Evolutionary conservation across 2,329 filamentous ascomycete species (phyloP), one percentile per base, ranked within the genome.

Genomic region (Amesomyces nigricolor): DNA sequence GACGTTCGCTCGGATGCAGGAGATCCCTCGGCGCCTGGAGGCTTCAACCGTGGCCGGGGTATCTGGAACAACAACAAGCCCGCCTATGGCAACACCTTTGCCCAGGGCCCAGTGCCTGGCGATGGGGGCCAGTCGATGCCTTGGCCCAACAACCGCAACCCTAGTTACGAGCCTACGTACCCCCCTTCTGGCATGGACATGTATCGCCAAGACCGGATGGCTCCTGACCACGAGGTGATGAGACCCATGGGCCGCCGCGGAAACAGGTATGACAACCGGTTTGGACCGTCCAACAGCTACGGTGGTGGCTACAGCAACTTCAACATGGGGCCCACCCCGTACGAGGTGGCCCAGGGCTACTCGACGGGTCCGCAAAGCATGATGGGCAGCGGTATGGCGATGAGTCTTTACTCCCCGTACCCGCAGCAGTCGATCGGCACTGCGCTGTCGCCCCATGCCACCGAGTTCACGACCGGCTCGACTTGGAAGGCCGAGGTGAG

Each of bases 391-490:
- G 65, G 68, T 9, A 70, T 76, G 65, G 71, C 70, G 19, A 66
- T 77, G 66, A 62, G 71, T 13, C 70, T 73, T 70, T 81, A 72
- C 60, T 70, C 75, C 51, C 63, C 71, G 40, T 84, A 80, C 63
- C 78, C 78, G 59, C 77, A 78, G 62, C 80, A 80, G 60, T 74
- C 81, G 26, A 76, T 81, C 58, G 81, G 83, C 26, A 88, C 85
- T 16, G 77, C 84, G 7, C 75, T 91, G 42, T 89, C 87, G 16
- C 86, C 87, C 11, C 83, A 88, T 62, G 87, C 87, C 26, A 85
- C 81, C 4, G 87, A 91, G 66, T 91, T 91, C 63, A 88, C 83
- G 11, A 72, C 73, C 26, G 70, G 66, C 51, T 68, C 66, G 62
- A 68, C 68, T 50, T 86, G 76, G 85, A 83, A 82, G 67, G 72